Conservation (phyloP, 75 land plant species). For the Gnetum montanum region DNA sequence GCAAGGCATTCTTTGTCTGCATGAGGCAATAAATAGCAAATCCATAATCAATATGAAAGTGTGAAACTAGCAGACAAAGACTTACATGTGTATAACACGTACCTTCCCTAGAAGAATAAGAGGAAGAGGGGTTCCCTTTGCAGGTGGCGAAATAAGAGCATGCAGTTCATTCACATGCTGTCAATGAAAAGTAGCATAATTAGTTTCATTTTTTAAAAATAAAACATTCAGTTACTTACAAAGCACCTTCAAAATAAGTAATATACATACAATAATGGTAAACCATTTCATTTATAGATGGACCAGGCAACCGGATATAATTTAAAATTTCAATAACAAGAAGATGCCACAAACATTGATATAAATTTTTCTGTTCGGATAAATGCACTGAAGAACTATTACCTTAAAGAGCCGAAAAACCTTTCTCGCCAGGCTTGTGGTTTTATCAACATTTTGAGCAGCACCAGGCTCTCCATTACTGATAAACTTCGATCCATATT, state of each 20-base stretch:
- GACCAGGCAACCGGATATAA: too few relatives aligned
- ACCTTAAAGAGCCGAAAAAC: conserved; percentile 96
- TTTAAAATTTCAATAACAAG: too few relatives aligned
- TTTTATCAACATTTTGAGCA: conserved; percentile 85
- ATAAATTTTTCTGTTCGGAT: neutral
- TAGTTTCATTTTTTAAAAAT: too few relatives aligned
- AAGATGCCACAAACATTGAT: neutral
- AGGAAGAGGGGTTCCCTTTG: conserved; percentile 81
- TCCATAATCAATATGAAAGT: neutral
- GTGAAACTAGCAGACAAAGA: neutral
- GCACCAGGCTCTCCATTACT: conserved; percentile 93
- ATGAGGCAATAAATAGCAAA: conserved; percentile 7
- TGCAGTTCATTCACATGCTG: conserved; percentile 94
- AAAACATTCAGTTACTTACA: too few relatives aligned
- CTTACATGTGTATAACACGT: neutral
- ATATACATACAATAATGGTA: too few relatives aligned
- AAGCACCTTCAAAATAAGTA: too few relatives aligned
- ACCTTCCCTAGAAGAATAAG: conserved; percentile 87
- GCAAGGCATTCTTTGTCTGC: conserved; percentile 86
- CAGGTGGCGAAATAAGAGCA: conserved; percentile 68
- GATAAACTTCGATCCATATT: conserved; percentile 92
- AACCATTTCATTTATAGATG: too few relatives aligned
- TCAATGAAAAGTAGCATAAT: conserved; percentile 13
- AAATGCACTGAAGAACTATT: neutral
- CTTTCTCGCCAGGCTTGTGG: conserved; percentile 90